These are phyloP conservation scores for Neonothopanus nambi DNA, from an alignment of 1,284 basidiomycete species.

Conservation along the genomic window DNA sequence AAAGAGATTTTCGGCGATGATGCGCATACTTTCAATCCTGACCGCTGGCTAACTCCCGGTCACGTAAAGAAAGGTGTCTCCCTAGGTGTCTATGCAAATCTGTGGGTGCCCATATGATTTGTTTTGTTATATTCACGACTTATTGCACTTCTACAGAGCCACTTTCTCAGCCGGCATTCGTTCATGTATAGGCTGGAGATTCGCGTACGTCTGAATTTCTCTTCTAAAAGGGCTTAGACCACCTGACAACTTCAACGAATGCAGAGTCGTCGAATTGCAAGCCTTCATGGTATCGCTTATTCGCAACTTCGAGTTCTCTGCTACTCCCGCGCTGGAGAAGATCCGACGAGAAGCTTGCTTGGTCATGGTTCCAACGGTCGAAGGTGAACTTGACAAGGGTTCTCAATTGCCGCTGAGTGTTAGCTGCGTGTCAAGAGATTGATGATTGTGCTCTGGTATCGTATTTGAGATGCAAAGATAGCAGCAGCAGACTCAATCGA, in stretches of 20 bases:
- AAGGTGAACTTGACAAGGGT: constrained; percentile 44
- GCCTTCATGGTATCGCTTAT: constrained; percentile 49
- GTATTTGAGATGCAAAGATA: too few species aligned
- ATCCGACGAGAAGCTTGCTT: constrained; percentile 42
- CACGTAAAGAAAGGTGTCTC: constrained; percentile 36
- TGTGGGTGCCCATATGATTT: constrained; percentile 37
- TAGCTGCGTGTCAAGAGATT: constrained; percentile 27
- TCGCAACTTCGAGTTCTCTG: constrained; percentile 46
- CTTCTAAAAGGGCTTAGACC: neutral
- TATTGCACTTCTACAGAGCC: constrained; percentile 30
- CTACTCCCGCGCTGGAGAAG: constrained; percentile 36
- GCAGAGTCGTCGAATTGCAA: constrained; percentile 48
- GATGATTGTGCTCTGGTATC: too few species aligned
- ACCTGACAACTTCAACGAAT: neutral
- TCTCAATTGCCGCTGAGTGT: constrained; percentile 51
- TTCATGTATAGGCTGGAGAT: constrained; percentile 51
- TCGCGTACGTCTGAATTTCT: constrained; percentile 36
- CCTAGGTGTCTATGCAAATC: constrained; percentile 50
- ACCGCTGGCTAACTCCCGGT: constrained; percentile 44
- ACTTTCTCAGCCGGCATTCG: constrained; percentile 45
- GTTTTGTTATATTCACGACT: neutral
- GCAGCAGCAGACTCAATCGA: too few species aligned
- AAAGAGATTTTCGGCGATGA: constrained; percentile 35
- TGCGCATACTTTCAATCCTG: constrained; percentile 40
- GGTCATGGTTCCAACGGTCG: constrained; percentile 47